Conservation (phyloP, 225 moss, liverwort and hornwort genomes). For the Lunularia cruciata region DNA sequence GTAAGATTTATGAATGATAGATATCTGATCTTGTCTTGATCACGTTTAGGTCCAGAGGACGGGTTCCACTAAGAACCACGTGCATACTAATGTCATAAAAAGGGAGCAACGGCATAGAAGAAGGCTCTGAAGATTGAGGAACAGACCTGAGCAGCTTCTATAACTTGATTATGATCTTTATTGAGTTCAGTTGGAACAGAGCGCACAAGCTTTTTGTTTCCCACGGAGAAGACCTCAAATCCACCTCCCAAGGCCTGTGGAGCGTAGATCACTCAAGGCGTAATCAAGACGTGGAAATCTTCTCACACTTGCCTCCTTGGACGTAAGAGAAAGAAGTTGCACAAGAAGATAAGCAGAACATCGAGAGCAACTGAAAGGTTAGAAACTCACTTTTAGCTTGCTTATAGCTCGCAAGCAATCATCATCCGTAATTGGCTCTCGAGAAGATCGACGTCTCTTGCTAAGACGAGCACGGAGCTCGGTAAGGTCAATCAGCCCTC, state of each 20-base stretch:
- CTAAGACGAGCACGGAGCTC: slow-evolving; percentile 65
- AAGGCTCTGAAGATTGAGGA: background rate
- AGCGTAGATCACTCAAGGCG: background rate
- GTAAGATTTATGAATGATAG: too few relatives aligned
- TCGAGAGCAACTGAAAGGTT: background rate
- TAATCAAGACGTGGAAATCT: background rate
- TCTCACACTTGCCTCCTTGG: background rate
- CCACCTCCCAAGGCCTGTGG: slow-evolving; percentile 72
- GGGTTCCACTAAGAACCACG: too few relatives aligned
- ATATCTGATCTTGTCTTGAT: too few relatives aligned
- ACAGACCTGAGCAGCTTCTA: slow-evolving; percentile 69
- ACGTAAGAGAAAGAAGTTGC: background rate
- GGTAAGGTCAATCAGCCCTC: slow-evolving; percentile 83
- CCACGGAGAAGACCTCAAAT: slow-evolving; percentile 76
- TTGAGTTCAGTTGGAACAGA: slow-evolving; percentile 92
- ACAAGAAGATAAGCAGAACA: too few relatives aligned
- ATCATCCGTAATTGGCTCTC: slow-evolving; percentile 70
- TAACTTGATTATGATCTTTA: slow-evolving; percentile 80
- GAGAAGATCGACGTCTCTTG: slow-evolving; percentile 60
- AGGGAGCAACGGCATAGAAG: too few relatives aligned
- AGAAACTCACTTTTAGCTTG: slow-evolving; percentile 59
- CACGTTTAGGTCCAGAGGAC: too few relatives aligned
- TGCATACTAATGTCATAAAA: too few relatives aligned
- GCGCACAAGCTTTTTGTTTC: slow-evolving; percentile 71
- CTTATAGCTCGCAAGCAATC: slow-evolving; percentile 84